phyloP scores from a whole-genome alignment of 768 basidiomycete species.

The Clavaria fumosa region DNA sequence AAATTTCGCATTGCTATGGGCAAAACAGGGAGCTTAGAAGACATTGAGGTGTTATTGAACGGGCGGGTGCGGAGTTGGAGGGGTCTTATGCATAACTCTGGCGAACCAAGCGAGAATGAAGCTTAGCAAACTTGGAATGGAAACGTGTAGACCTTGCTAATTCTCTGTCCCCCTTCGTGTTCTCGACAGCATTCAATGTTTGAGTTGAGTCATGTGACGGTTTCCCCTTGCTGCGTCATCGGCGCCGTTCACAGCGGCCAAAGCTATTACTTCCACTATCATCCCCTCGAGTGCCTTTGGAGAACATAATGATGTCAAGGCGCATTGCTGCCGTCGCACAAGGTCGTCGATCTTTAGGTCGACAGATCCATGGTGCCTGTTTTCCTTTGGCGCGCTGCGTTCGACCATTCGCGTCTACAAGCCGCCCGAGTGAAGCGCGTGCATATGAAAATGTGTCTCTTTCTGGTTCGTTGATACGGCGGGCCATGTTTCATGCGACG shows the following conservation, averaged over 20 bases:
- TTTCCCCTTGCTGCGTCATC: too few species aligned
- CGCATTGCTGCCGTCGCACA: constrained; percentile 51
- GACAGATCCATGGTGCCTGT: constrained; percentile 7
- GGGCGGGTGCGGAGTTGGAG: background rate
- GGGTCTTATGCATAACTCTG: too few species aligned
- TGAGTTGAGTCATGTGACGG: too few species aligned
- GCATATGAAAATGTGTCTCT: constrained; percentile 1
- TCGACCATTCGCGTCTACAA: constrained; percentile 19
- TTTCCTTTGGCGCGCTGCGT: constrained; percentile 29
- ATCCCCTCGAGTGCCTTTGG: too few species aligned
- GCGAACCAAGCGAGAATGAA: too few species aligned
- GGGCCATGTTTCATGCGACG: constrained; percentile 56
- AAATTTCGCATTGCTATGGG: constrained; percentile 36
- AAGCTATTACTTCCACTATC: too few species aligned
- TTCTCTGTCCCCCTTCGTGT: too few species aligned
- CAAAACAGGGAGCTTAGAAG: constrained; percentile 27
- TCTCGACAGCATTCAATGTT: too few species aligned
- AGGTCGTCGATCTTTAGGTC: constrained; percentile 33
- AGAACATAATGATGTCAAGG: constrained; percentile 68
- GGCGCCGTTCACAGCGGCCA: too few species aligned
- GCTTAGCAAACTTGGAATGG: too few species aligned
- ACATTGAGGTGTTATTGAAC: constrained; percentile 29
- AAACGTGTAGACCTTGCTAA: too few species aligned
- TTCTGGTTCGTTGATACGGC: constrained; percentile 23
- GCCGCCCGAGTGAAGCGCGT: background rate